Evolutionary conservation across 306 rosid species (phyloP), one percentile per base, ranked within the genome.

Genomic region (Canavalia gladiata): DNA sequence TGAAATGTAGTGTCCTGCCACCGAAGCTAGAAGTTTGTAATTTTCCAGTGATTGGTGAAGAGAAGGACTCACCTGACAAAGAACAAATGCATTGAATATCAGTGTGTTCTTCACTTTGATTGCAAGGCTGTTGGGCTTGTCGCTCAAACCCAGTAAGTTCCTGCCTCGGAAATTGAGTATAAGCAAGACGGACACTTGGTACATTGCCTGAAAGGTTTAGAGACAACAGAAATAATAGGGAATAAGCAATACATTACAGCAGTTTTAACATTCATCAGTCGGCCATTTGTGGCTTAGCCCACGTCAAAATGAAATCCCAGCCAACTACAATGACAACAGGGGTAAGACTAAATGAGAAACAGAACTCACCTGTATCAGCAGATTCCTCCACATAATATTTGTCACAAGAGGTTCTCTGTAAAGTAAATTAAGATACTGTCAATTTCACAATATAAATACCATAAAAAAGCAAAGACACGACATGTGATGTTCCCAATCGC

Each of bases 371-470:
- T 95, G 99, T 69, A 95, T 66, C 79, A 93, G 79, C 85, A 95
- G 83, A 79, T 95, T 95, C 86, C 99, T 91, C 99, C 99, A 93
- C 98, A 95, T 91, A 57, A 95, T 86, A 77, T 95, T 95, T 63
- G 99, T 88, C 60, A 95, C 83, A 6, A 95, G 97, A 57, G 99
- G 96, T 78, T 95, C 99, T 45, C 99, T 95, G 93, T 30, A 71
- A 75, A 87, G 68, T 31, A 59, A 5, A 78, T n/a, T 37, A 70
- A 80, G 54, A 81, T 9, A 66, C 46, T 4, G 37, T 86, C 67
- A 77, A 30, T 25, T 34, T 69, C 13, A 41, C 59, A 35, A 37
- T 63, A 49, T 39, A 75, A 60, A 33, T 75, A 43, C 75, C 80
- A 80, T 58, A 43, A 58, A n/a, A 80, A 72, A 8, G 9, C 7